phyloP scores from a whole-genome alignment of 1,284 basidiomycete genomes.

The Macrocybe sp. region DNA sequence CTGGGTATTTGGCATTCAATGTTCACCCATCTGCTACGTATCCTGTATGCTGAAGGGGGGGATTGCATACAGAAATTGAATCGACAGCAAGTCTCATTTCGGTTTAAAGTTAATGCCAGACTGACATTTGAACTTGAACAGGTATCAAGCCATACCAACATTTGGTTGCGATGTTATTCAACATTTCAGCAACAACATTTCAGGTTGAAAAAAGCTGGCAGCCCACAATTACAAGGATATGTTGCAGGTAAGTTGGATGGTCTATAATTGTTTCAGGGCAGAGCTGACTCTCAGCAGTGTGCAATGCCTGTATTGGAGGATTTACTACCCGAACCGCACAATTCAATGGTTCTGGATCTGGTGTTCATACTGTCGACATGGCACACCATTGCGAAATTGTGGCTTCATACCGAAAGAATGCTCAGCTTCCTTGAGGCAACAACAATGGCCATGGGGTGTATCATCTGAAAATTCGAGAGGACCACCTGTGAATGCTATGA shows the following conservation, averaged over 20 bases:
- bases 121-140: neutral
- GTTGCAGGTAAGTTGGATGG: conserved; percentile 7
- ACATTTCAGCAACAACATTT: conserved; percentile 8
- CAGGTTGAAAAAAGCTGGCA: conserved; percentile 14
- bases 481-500: conserved; percentile 14
- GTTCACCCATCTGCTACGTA: conserved; percentile 18
- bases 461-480: conserved; percentile 16
- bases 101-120: no score
- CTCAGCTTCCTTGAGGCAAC: conserved; percentile 15
- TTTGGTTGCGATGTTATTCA: conserved; percentile 13
- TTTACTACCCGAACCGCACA: conserved; percentile 21
- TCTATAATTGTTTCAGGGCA: neutral
- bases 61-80: conserved; percentile 13
- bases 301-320: conserved; percentile 29
- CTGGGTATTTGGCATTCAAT: conserved; percentile 19
- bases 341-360: conserved; percentile 19
- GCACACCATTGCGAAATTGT: conserved; percentile 30
- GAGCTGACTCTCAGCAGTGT: conserved; percentile 18
- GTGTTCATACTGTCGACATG: conserved; percentile 23
- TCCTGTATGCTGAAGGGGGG: conserved; percentile 12
- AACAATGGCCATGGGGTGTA: conserved; percentile 17
- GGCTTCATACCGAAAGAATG: conserved; percentile 23
- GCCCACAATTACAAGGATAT: conserved; percentile 28
- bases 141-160: conserved; percentile 21
- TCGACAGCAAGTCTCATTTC: conserved; percentile 9